Base-by-base conservation (phyloP, 2,329 filamentous ascomycete genomes). In the Coniochaeta pulveracea region DNA sequence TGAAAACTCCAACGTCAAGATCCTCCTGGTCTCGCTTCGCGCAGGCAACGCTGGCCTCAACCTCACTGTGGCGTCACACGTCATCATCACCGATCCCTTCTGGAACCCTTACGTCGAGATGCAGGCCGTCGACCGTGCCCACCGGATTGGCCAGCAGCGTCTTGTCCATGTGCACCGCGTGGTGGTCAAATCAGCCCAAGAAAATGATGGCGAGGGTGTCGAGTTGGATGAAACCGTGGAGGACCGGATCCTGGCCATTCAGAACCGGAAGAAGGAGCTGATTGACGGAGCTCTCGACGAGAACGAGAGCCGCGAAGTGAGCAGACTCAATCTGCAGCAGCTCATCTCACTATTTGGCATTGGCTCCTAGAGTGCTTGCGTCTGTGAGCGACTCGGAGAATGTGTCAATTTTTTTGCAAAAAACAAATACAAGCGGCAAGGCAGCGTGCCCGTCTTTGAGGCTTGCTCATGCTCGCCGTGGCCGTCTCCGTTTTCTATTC, bases 41-140 rank as follows among this genome's bases (percentile, higher is more conserved):
- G 83, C 84, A 2, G 84, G 84, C 21, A 89, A 89, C 45, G 77
- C 86, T 0, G 88, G 88, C 2, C 69, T 95, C 28, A 95, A 95
- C 48, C 67, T 95, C 15, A 84, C 81, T 24, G 74, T 76, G 12
- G 88, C 86, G 1, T 85, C 78, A 2, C 80, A 85, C 41, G 84
- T 94, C 43, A 85, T 95, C 53, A 82, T 94, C 42, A 76, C 93
- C 49, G 86, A 94, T 50, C 86, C 86, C 0, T 93, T 93, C 60
- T 94, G 85, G 85, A 95, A 94, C 42, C 88, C 86, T 0, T 93
- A 81, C 50, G 81, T 93, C 31, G 88, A 94, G 57, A 85, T 86
- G 56, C 88, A 95, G 57, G 88, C 88, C 4, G 79, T 94, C 33
- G 88, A 93, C 52, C 80, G 88, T 15, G 84, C 86, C 3, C 81